phyloP scores from a whole-genome alignment of 2,329 filamentous ascomycete species.

The Hypoxylon sp. region DNA sequence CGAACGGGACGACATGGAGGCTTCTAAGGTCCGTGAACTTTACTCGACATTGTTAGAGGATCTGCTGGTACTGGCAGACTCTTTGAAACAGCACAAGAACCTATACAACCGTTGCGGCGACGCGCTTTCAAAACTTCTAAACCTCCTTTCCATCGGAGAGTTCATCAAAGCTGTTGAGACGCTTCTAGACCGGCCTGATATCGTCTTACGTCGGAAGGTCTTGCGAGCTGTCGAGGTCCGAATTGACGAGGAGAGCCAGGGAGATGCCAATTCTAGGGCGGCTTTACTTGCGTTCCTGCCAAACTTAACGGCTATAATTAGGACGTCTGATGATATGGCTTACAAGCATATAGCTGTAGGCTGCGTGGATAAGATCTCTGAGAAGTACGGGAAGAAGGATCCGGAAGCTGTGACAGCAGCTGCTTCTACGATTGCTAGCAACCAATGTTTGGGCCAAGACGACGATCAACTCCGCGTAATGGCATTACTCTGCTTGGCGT shows the following conservation, averaged over 20 bases:
- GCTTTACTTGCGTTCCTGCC: slow-evolving; percentile 84
- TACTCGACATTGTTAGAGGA: slow-evolving; percentile 78
- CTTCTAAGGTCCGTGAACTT: slow-evolving; percentile 74
- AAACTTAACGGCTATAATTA: slow-evolving; percentile 81
- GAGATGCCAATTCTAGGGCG: slow-evolving; percentile 75
- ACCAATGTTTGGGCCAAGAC: slow-evolving; percentile 79
- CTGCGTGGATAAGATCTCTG: slow-evolving; percentile 92
- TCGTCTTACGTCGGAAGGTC: slow-evolving; percentile 82
- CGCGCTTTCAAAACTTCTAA: slow-evolving; percentile 82
- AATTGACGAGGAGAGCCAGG: slow-evolving; percentile 78
- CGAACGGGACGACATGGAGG: slow-evolving; percentile 74
- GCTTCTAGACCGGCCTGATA: slow-evolving; percentile 80
- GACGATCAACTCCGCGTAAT: slow-evolving; percentile 82
- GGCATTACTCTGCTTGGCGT: slow-evolving; percentile 89
- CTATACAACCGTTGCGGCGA: slow-evolving; percentile 74
- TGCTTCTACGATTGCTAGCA: slow-evolving; percentile 80
- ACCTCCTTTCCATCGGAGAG: slow-evolving; percentile 86
- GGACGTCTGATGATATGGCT: slow-evolving; percentile 76
- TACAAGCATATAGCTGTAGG: slow-evolving; percentile 88
- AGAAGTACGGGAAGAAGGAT: slow-evolving; percentile 96
- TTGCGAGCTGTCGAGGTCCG: slow-evolving; percentile 84
- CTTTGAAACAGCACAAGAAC: slow-evolving; percentile 67
- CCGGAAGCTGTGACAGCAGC: slow-evolving; percentile 80
- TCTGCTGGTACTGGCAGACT: slow-evolving; percentile 74
- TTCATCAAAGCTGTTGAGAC: slow-evolving; percentile 90